A percentile compares a stretch with the other conserved stretches of the same genome.
phyloP scores from a whole-genome alignment of 805 yeast species.

The Metschnikowia orientalis region DNA sequence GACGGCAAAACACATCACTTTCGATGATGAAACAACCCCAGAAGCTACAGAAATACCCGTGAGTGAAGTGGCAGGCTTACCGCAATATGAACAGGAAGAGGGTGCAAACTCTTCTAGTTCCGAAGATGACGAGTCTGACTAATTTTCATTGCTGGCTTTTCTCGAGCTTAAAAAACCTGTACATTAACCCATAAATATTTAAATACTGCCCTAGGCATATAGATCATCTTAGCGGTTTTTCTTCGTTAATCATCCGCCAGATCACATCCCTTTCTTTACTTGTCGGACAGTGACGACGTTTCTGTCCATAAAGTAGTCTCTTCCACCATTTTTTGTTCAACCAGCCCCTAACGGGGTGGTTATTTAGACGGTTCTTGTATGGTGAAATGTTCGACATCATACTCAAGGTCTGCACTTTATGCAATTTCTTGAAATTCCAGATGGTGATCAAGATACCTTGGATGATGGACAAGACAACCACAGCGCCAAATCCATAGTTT shows the following conservation, averaged over 20 bases:
- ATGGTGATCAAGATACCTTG: slow-evolving; percentile 54
- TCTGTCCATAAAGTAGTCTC: slow-evolving; percentile 25
- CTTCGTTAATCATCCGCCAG: slow-evolving; percentile 43
- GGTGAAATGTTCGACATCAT: slow-evolving; percentile 38
- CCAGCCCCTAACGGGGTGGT: slow-evolving; percentile 5
- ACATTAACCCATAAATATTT: neutral
- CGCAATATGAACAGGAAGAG: slow-evolving; percentile 6
- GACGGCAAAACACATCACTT: slow-evolving; percentile 15
- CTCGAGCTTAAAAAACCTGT: neutral
- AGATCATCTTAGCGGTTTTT: slow-evolving; percentile 15
- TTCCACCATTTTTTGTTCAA: slow-evolving; percentile 12
- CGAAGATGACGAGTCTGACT: slow-evolving; percentile 12
- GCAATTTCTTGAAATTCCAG: slow-evolving; percentile 52
- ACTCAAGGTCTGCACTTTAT: slow-evolving; percentile 62
- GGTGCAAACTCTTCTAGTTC: slow-evolving; percentile 11
- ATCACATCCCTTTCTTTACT: slow-evolving; percentile 34
- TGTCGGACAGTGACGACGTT: slow-evolving; percentile 31
- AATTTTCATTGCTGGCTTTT: too few species aligned
- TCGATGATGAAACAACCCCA: slow-evolving; percentile 11
- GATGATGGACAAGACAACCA: slow-evolving; percentile 47
- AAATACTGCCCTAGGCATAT: neutral
- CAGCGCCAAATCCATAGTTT: slow-evolving; percentile 55
- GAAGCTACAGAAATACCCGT: slow-evolving; percentile 5
- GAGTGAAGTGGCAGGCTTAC: slow-evolving; percentile 1
- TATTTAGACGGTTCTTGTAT: slow-evolving; percentile 9